These are phyloP conservation scores for Nematodospora anomalae DNA, from an alignment of 1,139 yeast genomes.

Conservation along the genomic window DNA sequence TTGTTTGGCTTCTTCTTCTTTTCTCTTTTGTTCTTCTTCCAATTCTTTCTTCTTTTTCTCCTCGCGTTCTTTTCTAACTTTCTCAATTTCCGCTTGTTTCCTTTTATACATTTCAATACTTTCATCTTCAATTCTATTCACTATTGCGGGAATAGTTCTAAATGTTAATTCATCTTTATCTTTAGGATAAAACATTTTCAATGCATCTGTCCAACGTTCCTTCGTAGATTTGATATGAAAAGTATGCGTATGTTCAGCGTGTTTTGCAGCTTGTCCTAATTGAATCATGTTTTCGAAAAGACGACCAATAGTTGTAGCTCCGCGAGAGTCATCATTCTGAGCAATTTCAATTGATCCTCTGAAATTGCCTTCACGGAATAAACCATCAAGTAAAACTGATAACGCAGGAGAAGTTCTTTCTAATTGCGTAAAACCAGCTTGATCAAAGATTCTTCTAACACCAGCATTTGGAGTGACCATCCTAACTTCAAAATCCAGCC, in stretches of 20 bases:
- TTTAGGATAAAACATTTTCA: slow-evolving; percentile 49
- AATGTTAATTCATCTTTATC: slow-evolving; percentile 39
- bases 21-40: slow-evolving; percentile 35
- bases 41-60: slow-evolving; percentile 27
- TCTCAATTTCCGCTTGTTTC: slow-evolving; percentile 33
- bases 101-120: slow-evolving; percentile 33
- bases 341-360: slow-evolving; percentile 20
- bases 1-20: slow-evolving; percentile 39
- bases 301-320: slow-evolving; percentile 22
- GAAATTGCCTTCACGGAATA: slow-evolving; percentile 18
- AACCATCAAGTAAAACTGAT: slow-evolving; percentile 17
- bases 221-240: slow-evolving; percentile 54
- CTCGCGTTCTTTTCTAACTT: slow-evolving; percentile 29
- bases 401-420: slow-evolving; percentile 18
- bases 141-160: slow-evolving; percentile 51
- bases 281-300: slow-evolving; percentile 30
- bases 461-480: slow-evolving; percentile 12
- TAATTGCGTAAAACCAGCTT: slow-evolving; percentile 13
- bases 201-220: slow-evolving; percentile 71
- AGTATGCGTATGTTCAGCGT: slow-evolving; percentile 19
- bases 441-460: slow-evolving; percentile 14
- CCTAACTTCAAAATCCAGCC: slow-evolving; percentile 22
- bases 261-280: slow-evolving; percentile 15
- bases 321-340: slow-evolving; percentile 17
- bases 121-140: slow-evolving; percentile 53